phyloP scores from a whole-genome alignment of 2,329 filamentous ascomycete genomes.

The Pezicula neosporulosa region DNA sequence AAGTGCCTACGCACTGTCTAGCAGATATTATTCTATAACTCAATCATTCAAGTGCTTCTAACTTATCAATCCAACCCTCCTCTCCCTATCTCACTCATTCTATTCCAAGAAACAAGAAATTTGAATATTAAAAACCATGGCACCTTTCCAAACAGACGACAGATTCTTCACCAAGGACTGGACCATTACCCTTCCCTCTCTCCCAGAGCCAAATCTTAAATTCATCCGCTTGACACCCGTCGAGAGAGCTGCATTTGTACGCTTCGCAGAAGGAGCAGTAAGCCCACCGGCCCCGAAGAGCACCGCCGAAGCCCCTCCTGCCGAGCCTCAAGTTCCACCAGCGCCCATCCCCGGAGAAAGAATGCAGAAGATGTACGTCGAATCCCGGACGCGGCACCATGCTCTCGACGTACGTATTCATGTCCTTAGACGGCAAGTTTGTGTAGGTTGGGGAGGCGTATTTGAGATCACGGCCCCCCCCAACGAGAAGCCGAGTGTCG shows the following conservation, averaged over 20 bases:
- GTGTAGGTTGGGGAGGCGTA: neutral
- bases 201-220: conserved; percentile 6
- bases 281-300: neutral
- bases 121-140: conserved; percentile 5
- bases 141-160: conserved; percentile 5
- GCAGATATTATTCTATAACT: neutral
- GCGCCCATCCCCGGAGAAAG: neutral
- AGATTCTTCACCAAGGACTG: conserved; percentile 13
- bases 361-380: conserved; percentile 2
- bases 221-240: conserved; percentile 9
- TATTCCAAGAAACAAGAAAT: conserved; percentile 3
- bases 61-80: neutral
- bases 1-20: no score
- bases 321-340: neutral
- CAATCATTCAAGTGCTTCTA: neutral
- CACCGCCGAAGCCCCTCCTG: neutral
- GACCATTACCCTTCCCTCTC: conserved; percentile 7
- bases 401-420: conserved; percentile 6
- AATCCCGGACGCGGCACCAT: neutral
- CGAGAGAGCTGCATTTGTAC: conserved; percentile 2
- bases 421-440: neutral
- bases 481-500: conserved; percentile 1
- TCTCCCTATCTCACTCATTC: neutral
- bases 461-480: neutral
- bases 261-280: conserved; percentile 1